Evolutionary conservation across 2,329 filamentous ascomycete genomes (phyloP), one percentile per base, ranked within the genome.

Genomic region (Trichoderma sp.): DNA sequence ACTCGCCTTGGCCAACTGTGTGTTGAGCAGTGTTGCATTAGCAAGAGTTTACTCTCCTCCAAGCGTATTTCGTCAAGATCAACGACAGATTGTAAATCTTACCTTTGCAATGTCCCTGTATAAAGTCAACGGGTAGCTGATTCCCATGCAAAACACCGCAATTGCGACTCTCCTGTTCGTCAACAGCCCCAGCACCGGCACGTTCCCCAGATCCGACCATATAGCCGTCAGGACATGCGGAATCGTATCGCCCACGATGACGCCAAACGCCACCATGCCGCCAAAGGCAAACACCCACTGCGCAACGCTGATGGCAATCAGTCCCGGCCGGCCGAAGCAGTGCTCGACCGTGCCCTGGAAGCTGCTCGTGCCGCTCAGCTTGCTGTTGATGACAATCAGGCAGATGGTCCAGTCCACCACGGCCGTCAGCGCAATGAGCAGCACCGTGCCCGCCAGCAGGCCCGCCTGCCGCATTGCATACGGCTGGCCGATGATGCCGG

Each of bases 261-360:
- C 94, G 73, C 94, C 96, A 80, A 98, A 99, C 16, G 96, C 96
- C 68, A 99, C 89, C 96, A 99, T 99, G 72, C 96, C 96, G 68
- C 96, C 96, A 83, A 98, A 99, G 3, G 96, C 96, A 85, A 99
- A 99, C 33, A 93, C 91, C 95, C 95, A 99, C 83, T 99, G 96
- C 61, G 96, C 96, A 71, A 98, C 73, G 71, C 83, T 86, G 73
- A 99, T 97, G 70, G 96, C 95, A 73, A 99, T 88, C 68, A 99
- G 85, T 0, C 96, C 96, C 21, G 91, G 86, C 75, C 89, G 90
- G 6, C 96, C 96, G 81, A 97, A 99, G 82, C 96, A 99, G 80
- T 95, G 90, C 81, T 97, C 91, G 77, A 99, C 94, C 0, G 96
- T 99, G 49, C 93, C 92, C 82, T 99, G 96, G 78, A 98, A 99